phyloP scores from a whole-genome alignment of 768 basidiomycete genomes.

The Tricholoma terreum region DNA sequence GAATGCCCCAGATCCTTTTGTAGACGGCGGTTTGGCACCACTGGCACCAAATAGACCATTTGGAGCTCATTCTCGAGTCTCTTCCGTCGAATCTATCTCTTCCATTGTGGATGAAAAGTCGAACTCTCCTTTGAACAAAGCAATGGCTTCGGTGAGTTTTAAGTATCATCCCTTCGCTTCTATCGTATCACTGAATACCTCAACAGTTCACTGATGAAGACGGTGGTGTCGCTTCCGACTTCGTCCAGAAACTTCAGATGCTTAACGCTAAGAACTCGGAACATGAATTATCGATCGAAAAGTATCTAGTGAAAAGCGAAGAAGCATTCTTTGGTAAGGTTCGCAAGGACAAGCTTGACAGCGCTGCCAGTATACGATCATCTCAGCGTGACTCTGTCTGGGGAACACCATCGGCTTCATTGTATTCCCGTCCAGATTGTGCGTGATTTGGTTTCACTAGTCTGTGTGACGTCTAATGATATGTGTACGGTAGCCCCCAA shows the following conservation, averaged over 20 bases:
- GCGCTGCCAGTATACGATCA: conserved; percentile 75
- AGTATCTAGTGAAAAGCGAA: conserved; percentile 86
- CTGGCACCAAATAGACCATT: conserved; percentile 68
- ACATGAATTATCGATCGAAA: conserved; percentile 88
- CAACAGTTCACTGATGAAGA: conserved; percentile 90
- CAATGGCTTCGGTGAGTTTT: conserved; percentile 73
- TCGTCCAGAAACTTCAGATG: conserved; percentile 78
- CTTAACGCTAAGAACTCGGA: conserved; percentile 87
- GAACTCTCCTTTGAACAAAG: conserved; percentile 91
- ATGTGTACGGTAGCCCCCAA: conserved; percentile 41
- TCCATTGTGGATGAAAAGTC: conserved; percentile 90
- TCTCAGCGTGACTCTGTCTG: conserved; percentile 79
- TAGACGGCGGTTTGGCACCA: conserved; percentile 56
- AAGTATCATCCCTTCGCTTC: neutral
- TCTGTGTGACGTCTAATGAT: conserved; percentile 1
- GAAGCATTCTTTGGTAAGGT: conserved; percentile 91
- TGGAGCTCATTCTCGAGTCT: conserved; percentile 72
- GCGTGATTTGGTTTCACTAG: conserved; percentile 28
- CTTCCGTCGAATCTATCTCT: conserved; percentile 88
- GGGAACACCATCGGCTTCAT: conserved; percentile 65
- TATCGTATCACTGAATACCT: conserved; percentile 6
- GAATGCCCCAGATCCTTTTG: conserved; percentile 82
- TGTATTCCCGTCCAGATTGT: conserved; percentile 77
- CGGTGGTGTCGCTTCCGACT: conserved; percentile 86
- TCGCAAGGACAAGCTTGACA: conserved; percentile 82